phyloP scores from a whole-genome alignment of 2,329 filamentous ascomycete species.

The Albifimbria verrucaria region DNA sequence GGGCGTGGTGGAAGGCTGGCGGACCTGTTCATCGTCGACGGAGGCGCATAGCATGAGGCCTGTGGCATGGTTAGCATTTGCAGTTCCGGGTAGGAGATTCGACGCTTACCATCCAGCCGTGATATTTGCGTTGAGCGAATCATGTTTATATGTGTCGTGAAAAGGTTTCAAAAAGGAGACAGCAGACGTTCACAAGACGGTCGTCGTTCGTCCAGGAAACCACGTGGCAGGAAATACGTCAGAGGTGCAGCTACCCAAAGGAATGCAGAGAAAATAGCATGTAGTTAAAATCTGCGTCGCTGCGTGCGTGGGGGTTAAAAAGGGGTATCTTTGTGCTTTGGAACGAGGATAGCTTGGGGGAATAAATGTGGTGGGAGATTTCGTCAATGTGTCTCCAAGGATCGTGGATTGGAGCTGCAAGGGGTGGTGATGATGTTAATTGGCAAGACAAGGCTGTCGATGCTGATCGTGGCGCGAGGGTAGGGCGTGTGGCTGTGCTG shows the following conservation, averaged over 20 bases:
- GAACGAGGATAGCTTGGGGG: no score
- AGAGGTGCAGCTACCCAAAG: no score
- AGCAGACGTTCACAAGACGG: slow-evolving; percentile 1
- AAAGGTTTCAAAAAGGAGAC: background rate
- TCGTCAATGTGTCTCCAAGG: no score
- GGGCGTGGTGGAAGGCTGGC: slow-evolving; percentile 10
- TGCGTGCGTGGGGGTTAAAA: no score
- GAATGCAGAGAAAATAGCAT: no score
- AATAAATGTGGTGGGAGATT: no score
- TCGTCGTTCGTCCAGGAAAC: background rate
- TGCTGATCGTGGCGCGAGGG: background rate
- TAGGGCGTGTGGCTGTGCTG: background rate
- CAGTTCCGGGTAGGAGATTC: background rate
- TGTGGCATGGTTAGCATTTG: slow-evolving; percentile 34
- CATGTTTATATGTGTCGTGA: slow-evolving; percentile 47
- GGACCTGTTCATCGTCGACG: slow-evolving; percentile 81
- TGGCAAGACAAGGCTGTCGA: background rate
- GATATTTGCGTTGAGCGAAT: slow-evolving; percentile 93
- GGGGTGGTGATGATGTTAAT: background rate
- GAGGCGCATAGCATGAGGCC: slow-evolving; percentile 94
- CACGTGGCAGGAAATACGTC: background rate
- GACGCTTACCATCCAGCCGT: slow-evolving; percentile 72
- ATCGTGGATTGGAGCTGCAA: background rate
- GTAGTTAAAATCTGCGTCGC: no score
- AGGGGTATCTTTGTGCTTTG: no score